Evolutionary conservation across 179 eudicot genomes (phyloP), one percentile per base, ranked within the genome.

Genomic region (Amaranthus tricolor): DNA sequence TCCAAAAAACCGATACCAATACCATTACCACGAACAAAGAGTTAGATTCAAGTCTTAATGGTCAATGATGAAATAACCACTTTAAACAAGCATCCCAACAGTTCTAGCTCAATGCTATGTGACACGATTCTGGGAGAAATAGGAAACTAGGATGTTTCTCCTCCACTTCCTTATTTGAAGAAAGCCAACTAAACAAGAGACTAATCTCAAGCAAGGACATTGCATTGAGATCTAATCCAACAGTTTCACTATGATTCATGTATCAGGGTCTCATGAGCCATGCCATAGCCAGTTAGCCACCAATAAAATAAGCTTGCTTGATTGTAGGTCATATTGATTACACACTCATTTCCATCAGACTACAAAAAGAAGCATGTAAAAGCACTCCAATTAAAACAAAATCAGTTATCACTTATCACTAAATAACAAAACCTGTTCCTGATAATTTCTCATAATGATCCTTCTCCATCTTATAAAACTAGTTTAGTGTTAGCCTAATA

Each of bases 151-250:
- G 16, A 31, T 63, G 17, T 43, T 43, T 16, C 49, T 6, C 54
- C 45, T 64, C 64, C 7, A 71, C 20, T 58, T 71, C n/a, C 31
- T n/a, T 16, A 55, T 70, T 55, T 57, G 44, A n/a, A 16, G 8
- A 71, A 71, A 57, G 49, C 54, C 47, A 71, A 71, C 72, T 1
- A 17, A 45, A 15, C 53, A 56, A 57, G 20, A 48, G 58, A 64
- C 43, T 56, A 45, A 31, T 20, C 2, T 59, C 21, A 11, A 14
- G 13, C 8, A 9, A 19, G 31, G 14, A 59, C 43, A 7, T 6
- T 0, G 0, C 7, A 12, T 59, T 10, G 31, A 59, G 63, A 59
- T 59, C 40, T 14, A 59, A 59, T 31, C 40, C 40, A 19, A 20
- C 62, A 59, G 62, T n/a, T n/a, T 59, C 43, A 59, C 40, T 24